Base-by-base conservation (phyloP, 352 stramenopile species). In the Globisporangium splendens region DNA sequence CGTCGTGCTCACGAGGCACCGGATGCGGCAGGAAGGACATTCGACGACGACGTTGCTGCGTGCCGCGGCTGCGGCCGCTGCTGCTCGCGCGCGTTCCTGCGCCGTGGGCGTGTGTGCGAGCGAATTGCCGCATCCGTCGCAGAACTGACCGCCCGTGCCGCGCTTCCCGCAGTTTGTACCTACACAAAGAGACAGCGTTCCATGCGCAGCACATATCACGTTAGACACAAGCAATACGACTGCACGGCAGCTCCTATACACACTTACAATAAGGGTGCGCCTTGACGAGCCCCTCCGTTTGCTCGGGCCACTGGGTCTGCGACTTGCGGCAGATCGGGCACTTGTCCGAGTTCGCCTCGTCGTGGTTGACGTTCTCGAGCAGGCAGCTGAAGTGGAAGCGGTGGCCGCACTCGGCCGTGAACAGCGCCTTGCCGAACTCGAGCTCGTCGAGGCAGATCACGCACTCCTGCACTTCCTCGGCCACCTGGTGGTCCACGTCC, bases 341-440 rank as follows among this genome's bases (percentile, higher is more conserved):
- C 69, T 95, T 95, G 72, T 92, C 84, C 52, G 80, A 79, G 62
- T 95, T 95, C 28, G 83, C 85, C 64, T 95, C 85, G 70, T 95
- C 85, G 68, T 95, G 83, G 68, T 95, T 95, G 33, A 95, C 82
- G 64, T 95, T 95, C 75, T 95, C 85, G 33, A 95, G 61, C 53
- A 95, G 59, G 59, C 85, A 95, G 35, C 72, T 86, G 61, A 95
- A 95, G 65, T 95, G 85, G 65, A 90, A 95, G 50, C 83, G 78
- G 71, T 95, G 85, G 60, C 79, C 85, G 56, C 85, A 95, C 70
- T 95, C 83, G 66, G 83, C 85, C 49, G 79, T 90, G 65, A 95
- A 95, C 53, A 95, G 58, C 55, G 85, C 84, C 48, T 73, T 72
- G 0, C 85, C 85, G 22, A 84, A 46, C 44, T 62, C 48, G 35